phyloP scores from a whole-genome alignment of 768 basidiomycete species.

The Rhizopogon sp. region DNA sequence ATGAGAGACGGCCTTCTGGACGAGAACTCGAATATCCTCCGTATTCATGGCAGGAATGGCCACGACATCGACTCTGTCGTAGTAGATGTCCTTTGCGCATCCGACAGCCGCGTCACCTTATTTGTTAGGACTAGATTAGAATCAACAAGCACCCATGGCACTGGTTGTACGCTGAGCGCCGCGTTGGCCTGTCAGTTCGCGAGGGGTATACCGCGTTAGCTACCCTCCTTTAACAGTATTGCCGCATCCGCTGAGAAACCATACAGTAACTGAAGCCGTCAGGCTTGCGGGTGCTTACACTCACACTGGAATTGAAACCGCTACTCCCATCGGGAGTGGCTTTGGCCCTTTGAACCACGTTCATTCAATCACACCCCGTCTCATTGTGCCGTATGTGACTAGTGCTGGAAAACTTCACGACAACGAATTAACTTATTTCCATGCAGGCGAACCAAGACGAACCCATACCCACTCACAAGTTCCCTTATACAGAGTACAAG shows the following conservation, averaged over 20 bases:
- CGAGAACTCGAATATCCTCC: constrained; percentile 64
- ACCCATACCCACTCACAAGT: constrained; percentile 67
- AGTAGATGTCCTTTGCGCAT: constrained; percentile 54
- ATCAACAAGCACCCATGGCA: constrained; percentile 81
- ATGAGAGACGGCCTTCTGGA: constrained; percentile 40
- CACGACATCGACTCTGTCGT: constrained; percentile 34
- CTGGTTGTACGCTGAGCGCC: constrained; percentile 88
- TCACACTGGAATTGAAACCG: constrained; percentile 66
- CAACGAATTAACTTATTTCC: not conserved
- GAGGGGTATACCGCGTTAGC: constrained; percentile 36
- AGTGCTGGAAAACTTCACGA: not conserved
- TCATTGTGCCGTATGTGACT: constrained; percentile 51
- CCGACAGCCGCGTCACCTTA: constrained; percentile 34
- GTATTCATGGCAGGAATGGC: constrained; percentile 9
- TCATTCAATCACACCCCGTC: constrained; percentile 45
- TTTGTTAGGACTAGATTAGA: constrained; percentile 59
- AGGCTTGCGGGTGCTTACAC: constrained; percentile 65
- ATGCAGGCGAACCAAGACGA: constrained; percentile 47
- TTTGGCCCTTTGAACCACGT: constrained; percentile 87
- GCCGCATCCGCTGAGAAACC: not conserved
- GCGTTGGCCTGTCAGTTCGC: constrained; percentile 70
- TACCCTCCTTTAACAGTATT: not conserved
- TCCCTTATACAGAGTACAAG: constrained; percentile 56
- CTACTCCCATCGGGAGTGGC: constrained; percentile 64
- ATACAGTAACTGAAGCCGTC: constrained; percentile 53